Base-by-base conservation (phyloP, 768 basidiomycete species). In the Boletus sp. region DNA sequence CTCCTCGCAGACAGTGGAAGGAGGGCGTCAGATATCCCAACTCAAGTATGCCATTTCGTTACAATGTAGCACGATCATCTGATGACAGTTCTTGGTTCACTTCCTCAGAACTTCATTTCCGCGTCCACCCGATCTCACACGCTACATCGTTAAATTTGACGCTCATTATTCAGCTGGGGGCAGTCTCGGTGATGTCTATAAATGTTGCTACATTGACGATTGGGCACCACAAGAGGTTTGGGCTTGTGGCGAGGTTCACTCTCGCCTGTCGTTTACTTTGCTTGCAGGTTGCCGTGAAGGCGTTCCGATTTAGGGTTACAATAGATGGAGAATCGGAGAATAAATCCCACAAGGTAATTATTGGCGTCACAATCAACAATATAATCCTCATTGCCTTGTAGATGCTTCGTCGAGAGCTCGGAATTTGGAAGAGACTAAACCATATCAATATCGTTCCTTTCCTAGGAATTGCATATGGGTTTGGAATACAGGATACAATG, bases 341-440 rank as follows among this genome's bases (percentile, higher is more conserved):
- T 17, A 30, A 9, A 6, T 48, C 32, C 17, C 0, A 0, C 28
- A 58, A 56, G 54, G 58, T 64, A 49, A 24, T 3, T 24, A 24
- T 24, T 24, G 24, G 24, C 24, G 24, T 24, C 24, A 24, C 24
- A 24, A 24, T 3, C 24, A 24, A 24, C 24, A 24, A 24, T 24
- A 24, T 24, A 24, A 24, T 24, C 24, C 24, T 24, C 24, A 24
- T 24, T 24, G 3, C 24, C 24, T 24, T 24, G 24, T 5, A 69
- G 72, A 57, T 68, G 50, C 42, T 70, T 37, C 63, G 56, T 54
- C 61, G 68, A 42, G 71, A 73, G 35, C 56, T 73, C 8, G 64
- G 61, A 9, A 68, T 72, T 30, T 73, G 71, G 72, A 64, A 50
- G 50, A 39, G 59, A 35, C 54, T 73, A 0, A n/a, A 61, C 1